Conservation (phyloP, 768 basidiomycete species). For the Pisolithus orientalis region DNA sequence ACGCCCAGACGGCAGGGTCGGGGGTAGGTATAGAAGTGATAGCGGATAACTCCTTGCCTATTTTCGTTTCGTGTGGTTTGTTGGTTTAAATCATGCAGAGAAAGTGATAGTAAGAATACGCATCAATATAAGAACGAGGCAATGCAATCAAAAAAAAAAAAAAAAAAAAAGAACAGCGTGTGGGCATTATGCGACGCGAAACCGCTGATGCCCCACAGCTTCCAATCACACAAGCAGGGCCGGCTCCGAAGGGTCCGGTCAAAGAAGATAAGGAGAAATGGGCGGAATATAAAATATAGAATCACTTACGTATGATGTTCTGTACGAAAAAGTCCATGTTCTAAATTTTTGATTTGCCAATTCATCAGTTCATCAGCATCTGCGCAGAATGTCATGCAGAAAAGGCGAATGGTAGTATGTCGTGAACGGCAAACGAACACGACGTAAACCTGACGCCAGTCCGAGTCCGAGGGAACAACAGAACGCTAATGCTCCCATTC, state of each 20-base stretch:
- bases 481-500: not conserved
- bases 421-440: not conserved
- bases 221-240: not conserved
- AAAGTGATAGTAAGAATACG: not conserved
- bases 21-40: slow-evolving; percentile 56
- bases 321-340: slow-evolving; percentile 69
- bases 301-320: slow-evolving; percentile 53
- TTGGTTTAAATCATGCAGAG: no score
- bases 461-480: slow-evolving; percentile 8
- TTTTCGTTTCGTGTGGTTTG: not conserved
- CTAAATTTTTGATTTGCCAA: slow-evolving; percentile 20
- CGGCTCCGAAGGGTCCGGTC: not conserved
- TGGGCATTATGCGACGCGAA: not conserved
- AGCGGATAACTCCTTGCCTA: slow-evolving; percentile 55
- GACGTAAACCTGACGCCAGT: not conserved
- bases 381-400: not conserved
- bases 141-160: not conserved
- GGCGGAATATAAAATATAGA: not conserved
- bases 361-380: not conserved
- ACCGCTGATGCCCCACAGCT: not conserved
- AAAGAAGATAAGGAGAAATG: not conserved
- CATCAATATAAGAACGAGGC: not conserved
- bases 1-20: slow-evolving; percentile 56
- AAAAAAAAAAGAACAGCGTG: not conserved
- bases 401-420: not conserved